Evolutionary conservation across 2,329 filamentous ascomycete genomes (phyloP).

Genomic region (Aspergillus hiratsukae): DNA sequence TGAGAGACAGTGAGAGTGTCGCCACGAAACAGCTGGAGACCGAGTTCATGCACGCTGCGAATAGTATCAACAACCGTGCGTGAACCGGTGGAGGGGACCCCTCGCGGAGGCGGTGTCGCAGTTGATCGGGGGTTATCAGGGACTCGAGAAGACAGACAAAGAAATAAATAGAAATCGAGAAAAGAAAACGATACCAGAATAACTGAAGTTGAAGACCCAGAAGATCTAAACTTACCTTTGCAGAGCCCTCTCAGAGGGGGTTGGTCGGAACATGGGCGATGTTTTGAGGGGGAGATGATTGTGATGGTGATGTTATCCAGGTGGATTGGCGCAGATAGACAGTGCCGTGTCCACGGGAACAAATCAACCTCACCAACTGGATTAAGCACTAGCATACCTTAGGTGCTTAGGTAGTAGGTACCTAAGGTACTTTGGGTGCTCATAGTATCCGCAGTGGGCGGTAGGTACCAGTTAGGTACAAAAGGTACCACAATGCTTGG

Average conservation of each 20-base stretch:
- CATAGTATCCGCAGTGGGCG: not conserved
- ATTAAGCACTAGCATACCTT: not conserved
- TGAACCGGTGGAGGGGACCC: slow-evolving; percentile 17
- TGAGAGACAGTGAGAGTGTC: slow-evolving; percentile 3
- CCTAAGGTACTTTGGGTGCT: not conserved
- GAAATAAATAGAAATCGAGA: not conserved
- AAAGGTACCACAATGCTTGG: not conserved
- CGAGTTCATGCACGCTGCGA: slow-evolving; percentile 11
- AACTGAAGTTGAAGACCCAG: not conserved
- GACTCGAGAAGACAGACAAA: slow-evolving; percentile 4
- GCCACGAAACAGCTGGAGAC: not conserved
- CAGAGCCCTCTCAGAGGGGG: slow-evolving; percentile 21
- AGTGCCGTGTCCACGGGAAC: slow-evolving; percentile 10
- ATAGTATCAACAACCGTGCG: slow-evolving; percentile 12
- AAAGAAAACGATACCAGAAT: not conserved
- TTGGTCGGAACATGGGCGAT: slow-evolving; percentile 1
- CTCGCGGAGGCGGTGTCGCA: slow-evolving; percentile 36
- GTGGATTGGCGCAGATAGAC: not conserved
- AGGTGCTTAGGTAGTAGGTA: not conserved
- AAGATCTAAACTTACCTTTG: slow-evolving; percentile 17
- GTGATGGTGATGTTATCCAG: slow-evolving; percentile 7
- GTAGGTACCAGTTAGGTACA: not conserved
- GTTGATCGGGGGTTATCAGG: slow-evolving; percentile 18
- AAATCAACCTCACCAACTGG: slow-evolving; percentile 1
- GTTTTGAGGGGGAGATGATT: slow-evolving; percentile 6